Evolutionary conservation across 257 asterid species (phyloP).

Genomic region (Rauvolfia tetraphylla): DNA sequence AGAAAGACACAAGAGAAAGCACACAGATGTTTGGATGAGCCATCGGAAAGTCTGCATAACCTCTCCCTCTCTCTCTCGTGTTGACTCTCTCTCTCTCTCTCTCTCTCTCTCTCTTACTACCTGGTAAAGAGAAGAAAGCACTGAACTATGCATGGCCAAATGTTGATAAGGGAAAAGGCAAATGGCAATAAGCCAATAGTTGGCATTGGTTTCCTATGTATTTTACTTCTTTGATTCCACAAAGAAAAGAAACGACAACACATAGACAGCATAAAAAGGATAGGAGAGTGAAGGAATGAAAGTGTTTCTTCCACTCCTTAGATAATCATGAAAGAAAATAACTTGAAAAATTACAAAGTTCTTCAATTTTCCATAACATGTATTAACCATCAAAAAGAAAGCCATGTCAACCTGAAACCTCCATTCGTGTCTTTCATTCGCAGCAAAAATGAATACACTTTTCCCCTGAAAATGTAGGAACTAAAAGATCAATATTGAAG

Average conservation of each 20-base stretch:
- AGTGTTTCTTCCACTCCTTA: background rate
- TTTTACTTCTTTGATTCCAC: background rate
- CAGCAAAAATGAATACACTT: conserved; percentile 50
- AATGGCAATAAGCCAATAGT: background rate
- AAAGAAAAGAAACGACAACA: too few relatives aligned
- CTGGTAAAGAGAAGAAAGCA: background rate
- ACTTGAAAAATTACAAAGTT: background rate
- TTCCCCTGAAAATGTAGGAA: conserved; percentile 45
- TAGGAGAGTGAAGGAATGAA: background rate
- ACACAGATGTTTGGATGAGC: background rate
- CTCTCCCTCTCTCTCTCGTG: too few relatives aligned
- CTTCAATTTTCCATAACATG: background rate
- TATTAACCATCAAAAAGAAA: background rate
- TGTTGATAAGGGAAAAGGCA: background rate
- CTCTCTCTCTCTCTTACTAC: too few relatives aligned
- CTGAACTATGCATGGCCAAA: background rate
- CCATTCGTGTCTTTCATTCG: conserved; percentile 87
- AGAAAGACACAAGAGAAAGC: too few relatives aligned
- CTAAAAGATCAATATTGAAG: conserved; percentile 7
- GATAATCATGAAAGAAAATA: background rate
- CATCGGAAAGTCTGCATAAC: background rate
- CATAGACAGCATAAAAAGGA: background rate
- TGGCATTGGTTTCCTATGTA: background rate
- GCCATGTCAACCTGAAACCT: conserved; percentile 74
- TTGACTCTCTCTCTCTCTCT: too few relatives aligned